Percentiles rank a stretch among this genome's conserved stretches.
These are phyloP conservation scores for Auricularia sp. DNA, from an alignment of 768 basidiomycete species.

Conservation along the genomic window DNA sequence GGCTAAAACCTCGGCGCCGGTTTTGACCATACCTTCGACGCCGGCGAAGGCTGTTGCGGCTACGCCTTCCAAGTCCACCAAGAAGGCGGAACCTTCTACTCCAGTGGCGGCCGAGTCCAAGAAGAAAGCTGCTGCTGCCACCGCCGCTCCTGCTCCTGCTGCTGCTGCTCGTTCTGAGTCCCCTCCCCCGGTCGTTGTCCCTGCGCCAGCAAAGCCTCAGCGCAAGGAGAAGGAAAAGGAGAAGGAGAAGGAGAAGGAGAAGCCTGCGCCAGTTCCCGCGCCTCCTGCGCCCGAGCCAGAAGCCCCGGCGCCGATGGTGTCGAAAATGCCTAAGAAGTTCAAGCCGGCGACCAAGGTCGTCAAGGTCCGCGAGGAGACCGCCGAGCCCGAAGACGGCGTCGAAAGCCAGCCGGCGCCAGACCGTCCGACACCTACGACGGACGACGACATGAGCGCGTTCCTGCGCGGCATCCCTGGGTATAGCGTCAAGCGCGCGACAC, in stretches of 20 bases:
- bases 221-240: slow-evolving; percentile 21
- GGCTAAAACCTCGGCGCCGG: not conserved
- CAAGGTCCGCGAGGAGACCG: slow-evolving; percentile 5
- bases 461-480: slow-evolving; percentile 41
- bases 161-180: not conserved
- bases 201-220: not conserved
- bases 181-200: not conserved
- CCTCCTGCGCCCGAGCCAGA: slow-evolving; percentile 18
- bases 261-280: slow-evolving; percentile 13
- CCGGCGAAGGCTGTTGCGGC: not conserved
- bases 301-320: slow-evolving; percentile 62
- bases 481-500: slow-evolving; percentile 33
- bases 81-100: not conserved
- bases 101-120: slow-evolving; percentile 3
- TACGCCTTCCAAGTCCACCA: not conserved
- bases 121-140: not conserved
- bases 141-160: not conserved
- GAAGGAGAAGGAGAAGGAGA: slow-evolving; percentile 22
- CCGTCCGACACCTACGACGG: slow-evolving; percentile 1
- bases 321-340: slow-evolving; percentile 77
- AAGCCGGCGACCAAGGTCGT: slow-evolving; percentile 9
- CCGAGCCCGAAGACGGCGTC: slow-evolving; percentile 1
- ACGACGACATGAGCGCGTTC: slow-evolving; percentile 19
- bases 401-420: slow-evolving; percentile 1
- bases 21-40: not conserved